These are phyloP conservation scores for Metschnikowia reukaufii DNA, from an alignment of 805 yeast species.

Conservation along the genomic window DNA sequence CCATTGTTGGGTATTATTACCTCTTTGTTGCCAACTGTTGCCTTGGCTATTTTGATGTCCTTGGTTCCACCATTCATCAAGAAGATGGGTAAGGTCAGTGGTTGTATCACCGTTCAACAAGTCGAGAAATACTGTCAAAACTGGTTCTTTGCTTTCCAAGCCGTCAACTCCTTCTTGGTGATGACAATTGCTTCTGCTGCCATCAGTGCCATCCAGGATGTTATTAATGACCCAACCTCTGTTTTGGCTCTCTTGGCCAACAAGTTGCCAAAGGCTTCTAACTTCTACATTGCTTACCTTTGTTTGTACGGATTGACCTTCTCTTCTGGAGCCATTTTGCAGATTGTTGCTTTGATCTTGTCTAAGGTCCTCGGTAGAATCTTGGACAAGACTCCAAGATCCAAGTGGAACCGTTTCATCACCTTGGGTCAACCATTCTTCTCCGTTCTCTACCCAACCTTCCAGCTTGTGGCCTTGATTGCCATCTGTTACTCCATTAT, in stretches of 20 bases:
- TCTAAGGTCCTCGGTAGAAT: conserved; percentile 68
- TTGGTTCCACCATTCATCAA: conserved; percentile 83
- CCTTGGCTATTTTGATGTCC: conserved; percentile 80
- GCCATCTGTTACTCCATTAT: conserved; percentile 75
- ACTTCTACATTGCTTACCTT: conserved; percentile 83
- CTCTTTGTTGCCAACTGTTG: conserved; percentile 79
- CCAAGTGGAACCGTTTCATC: conserved; percentile 79
- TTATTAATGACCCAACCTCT: conserved; percentile 59
- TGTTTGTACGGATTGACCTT: conserved; percentile 77
- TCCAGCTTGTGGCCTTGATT: conserved; percentile 73
- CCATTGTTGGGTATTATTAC: conserved; percentile 80
- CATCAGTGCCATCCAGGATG: conserved; percentile 67
- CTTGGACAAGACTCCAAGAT: conserved; percentile 86
- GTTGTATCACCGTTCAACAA: conserved; percentile 67
- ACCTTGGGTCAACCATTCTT: conserved; percentile 66
- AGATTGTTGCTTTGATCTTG: conserved; percentile 69
- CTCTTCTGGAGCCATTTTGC: conserved; percentile 75
- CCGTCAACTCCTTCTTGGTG: conserved; percentile 84
- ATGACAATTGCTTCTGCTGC: conserved; percentile 83
- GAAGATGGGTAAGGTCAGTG: conserved; percentile 71
- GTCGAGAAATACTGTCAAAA: conserved; percentile 81
- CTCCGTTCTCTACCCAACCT: conserved; percentile 81
- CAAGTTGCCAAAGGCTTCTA: conserved; percentile 85
- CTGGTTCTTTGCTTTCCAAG: conserved; percentile 89
- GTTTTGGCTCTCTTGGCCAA: conserved; percentile 76